A percentile compares a stretch with the other conserved stretches of the same genome.
phyloP scores from a whole-genome alignment of 768 basidiomycete genomes.

The Strobilomyces dryophilus region DNA sequence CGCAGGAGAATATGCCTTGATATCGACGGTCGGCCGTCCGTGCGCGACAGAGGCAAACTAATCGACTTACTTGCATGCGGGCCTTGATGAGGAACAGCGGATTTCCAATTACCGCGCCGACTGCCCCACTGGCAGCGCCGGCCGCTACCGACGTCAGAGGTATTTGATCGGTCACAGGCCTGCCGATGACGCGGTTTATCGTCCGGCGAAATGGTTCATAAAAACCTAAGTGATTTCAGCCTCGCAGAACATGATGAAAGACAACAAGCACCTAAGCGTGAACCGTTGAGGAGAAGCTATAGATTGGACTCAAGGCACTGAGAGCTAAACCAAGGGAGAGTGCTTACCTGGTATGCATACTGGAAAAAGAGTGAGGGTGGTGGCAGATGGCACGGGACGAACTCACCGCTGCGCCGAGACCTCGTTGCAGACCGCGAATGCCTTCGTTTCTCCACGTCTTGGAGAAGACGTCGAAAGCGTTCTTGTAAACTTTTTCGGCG shows the following conservation, averaged over 20 bases:
- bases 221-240: conserved; percentile 59
- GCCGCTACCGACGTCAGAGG: conserved; percentile 77
- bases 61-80: conserved; percentile 75
- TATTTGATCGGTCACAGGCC: conserved; percentile 58
- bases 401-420: conserved; percentile 82
- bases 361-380: conserved; percentile 29
- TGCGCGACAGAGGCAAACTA: background rate
- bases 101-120: conserved; percentile 84
- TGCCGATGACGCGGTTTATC: conserved; percentile 68
- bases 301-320: conserved; percentile 4
- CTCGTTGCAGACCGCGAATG: conserved; percentile 87
- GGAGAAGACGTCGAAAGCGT: conserved; percentile 77
- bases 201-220: conserved; percentile 85
- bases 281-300: conserved; percentile 90
- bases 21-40: background rate
- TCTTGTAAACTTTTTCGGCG: conserved; percentile 76
- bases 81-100: conserved; percentile 96
- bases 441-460: conserved; percentile 93
- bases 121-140: conserved; percentile 85
- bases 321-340: background rate
- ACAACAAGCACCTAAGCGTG: conserved; percentile 65
- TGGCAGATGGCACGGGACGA: background rate
- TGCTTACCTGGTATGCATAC: conserved; percentile 87
- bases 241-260: background rate
- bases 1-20: conserved; percentile 87